Conservation (phyloP, 768 basidiomycete genomes). For the Termitomyces sp. region DNA sequence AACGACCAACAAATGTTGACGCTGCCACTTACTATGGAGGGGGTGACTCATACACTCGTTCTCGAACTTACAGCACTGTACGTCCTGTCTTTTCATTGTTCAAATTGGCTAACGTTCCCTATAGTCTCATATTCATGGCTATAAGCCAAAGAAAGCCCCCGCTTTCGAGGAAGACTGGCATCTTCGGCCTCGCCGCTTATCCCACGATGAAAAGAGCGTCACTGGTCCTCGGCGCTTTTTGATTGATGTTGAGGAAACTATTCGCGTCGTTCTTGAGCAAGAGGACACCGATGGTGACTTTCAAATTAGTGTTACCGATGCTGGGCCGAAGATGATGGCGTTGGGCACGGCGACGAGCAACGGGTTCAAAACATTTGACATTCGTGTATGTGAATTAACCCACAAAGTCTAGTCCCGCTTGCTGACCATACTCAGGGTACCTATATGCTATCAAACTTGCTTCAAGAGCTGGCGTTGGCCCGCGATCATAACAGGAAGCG, state of each 20-base stretch:
- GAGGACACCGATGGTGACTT: slow-evolving; percentile 98
- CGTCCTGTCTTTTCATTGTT: slow-evolving; percentile 19
- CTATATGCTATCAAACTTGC: slow-evolving; percentile 98
- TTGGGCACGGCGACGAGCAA: slow-evolving; percentile 96
- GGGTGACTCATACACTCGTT: slow-evolving; percentile 70
- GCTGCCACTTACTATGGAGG: slow-evolving; percentile 81
- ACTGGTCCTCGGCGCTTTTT: slow-evolving; percentile 83
- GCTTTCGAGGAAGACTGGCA: slow-evolving; percentile 77
- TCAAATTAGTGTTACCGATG: slow-evolving; percentile 94
- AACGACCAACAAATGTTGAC: slow-evolving; percentile 56
- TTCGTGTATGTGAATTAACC: slow-evolving; percentile 51
- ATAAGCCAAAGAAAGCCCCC: slow-evolving; percentile 63
- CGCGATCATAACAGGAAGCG: slow-evolving; percentile 92
- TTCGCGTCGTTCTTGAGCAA: slow-evolving; percentile 92
- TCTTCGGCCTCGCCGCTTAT: slow-evolving; percentile 70
- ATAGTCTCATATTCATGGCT: slow-evolving; percentile 68
- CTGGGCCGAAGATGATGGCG: slow-evolving; percentile 93
- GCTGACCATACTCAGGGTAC: slow-evolving; percentile 59
- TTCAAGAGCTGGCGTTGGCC: slow-evolving; percentile 97
- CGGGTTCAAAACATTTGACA: slow-evolving; percentile 96
- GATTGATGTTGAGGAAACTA: slow-evolving; percentile 97
- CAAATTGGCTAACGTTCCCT: slow-evolving; percentile 5
- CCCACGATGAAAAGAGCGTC: slow-evolving; percentile 87
- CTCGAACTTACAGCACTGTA: slow-evolving; percentile 86
- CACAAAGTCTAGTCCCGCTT: slow-evolving; percentile 1